phyloP scores from a whole-genome alignment of 2,329 filamentous ascomycete genomes.

The Alternaria brassicae region DNA sequence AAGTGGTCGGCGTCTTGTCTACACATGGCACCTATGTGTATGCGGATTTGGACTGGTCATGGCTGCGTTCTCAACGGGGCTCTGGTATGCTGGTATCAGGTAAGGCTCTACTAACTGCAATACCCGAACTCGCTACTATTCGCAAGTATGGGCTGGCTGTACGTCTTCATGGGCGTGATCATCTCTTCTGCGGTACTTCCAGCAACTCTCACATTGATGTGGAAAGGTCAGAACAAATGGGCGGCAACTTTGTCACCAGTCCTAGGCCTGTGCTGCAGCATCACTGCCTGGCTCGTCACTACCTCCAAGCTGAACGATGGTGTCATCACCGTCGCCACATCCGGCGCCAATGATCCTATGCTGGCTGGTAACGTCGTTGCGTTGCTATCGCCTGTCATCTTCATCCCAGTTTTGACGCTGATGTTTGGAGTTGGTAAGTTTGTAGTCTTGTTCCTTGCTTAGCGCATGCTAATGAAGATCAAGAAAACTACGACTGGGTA shows the following conservation, averaged over 20 bases:
- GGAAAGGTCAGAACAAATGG: slow-evolving; percentile 79
- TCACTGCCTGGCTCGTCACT: slow-evolving; percentile 59
- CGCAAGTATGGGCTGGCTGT: slow-evolving; percentile 77
- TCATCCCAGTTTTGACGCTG: slow-evolving; percentile 76
- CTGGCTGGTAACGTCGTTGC: slow-evolving; percentile 85
- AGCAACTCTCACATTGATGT: slow-evolving; percentile 78
- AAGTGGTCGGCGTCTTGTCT: slow-evolving; percentile 76
- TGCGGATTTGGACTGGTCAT: slow-evolving; percentile 80
- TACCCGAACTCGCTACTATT: not conserved
- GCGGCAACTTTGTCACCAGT: slow-evolving; percentile 73
- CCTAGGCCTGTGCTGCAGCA: slow-evolving; percentile 70
- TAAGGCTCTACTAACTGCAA: not conserved
- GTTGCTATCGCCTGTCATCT: slow-evolving; percentile 75
- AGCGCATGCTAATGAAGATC: slow-evolving; percentile 63
- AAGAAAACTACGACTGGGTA: slow-evolving; percentile 81
- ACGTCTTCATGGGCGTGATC: slow-evolving; percentile 89
- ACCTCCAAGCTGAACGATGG: slow-evolving; percentile 44
- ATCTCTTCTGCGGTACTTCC: slow-evolving; percentile 86
- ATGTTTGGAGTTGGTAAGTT: slow-evolving; percentile 61
- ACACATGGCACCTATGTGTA: slow-evolving; percentile 76
- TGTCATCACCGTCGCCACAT: slow-evolving; percentile 42
- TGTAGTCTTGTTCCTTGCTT: not conserved
- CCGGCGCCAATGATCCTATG: slow-evolving; percentile 81
- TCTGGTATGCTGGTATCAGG: slow-evolving; percentile 53
- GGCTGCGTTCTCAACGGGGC: slow-evolving; percentile 77